Conservation (phyloP, 176 grass and related monocot genomes). For the Luzula sylvatica region DNA sequence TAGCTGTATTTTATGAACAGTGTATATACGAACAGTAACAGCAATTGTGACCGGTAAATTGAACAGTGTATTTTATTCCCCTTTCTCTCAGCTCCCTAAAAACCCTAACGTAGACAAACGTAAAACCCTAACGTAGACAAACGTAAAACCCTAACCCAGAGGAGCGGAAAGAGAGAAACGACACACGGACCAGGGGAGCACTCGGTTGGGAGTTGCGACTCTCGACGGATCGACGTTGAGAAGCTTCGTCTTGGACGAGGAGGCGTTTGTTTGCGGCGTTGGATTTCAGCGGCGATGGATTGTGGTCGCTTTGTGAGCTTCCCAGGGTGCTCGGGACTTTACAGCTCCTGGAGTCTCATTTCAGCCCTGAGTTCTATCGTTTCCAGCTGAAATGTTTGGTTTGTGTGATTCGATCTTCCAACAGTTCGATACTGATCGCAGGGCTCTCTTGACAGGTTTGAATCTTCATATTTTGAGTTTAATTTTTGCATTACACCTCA, state of each 20-base stretch:
- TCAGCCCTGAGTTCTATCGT: slow-evolving; percentile 33
- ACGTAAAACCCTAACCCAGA: too few relatives aligned
- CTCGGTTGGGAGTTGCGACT: slow-evolving; percentile 63
- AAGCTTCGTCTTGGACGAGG: slow-evolving; percentile 66
- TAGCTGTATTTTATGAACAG: too few relatives aligned
- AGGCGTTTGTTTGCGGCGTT: slow-evolving; percentile 66
- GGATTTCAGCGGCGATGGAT: slow-evolving; percentile 85
- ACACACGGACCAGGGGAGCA: too few relatives aligned
- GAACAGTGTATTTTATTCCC: too few relatives aligned
- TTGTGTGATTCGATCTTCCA: slow-evolving; percentile 91
- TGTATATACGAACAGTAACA: too few relatives aligned
- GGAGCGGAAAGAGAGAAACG: too few relatives aligned
- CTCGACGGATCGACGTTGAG: slow-evolving; percentile 75
- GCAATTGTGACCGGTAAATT: too few relatives aligned
- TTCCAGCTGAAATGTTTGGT: slow-evolving; percentile 42
- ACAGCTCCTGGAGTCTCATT: slow-evolving; percentile 72
- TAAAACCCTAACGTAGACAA: too few relatives aligned
- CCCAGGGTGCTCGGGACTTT: slow-evolving; percentile 84
- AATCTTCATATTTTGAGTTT: too few relatives aligned
- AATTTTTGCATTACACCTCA: too few relatives aligned
- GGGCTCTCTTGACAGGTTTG: slow-evolving; percentile 59
- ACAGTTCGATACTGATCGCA: slow-evolving; percentile 80
- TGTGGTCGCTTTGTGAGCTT: slow-evolving; percentile 74
- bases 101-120: too few relatives aligned
- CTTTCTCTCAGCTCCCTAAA: too few relatives aligned